phyloP scores from a whole-genome alignment of 108 stramenopile genomes.

The Skeletonema menzelii region DNA sequence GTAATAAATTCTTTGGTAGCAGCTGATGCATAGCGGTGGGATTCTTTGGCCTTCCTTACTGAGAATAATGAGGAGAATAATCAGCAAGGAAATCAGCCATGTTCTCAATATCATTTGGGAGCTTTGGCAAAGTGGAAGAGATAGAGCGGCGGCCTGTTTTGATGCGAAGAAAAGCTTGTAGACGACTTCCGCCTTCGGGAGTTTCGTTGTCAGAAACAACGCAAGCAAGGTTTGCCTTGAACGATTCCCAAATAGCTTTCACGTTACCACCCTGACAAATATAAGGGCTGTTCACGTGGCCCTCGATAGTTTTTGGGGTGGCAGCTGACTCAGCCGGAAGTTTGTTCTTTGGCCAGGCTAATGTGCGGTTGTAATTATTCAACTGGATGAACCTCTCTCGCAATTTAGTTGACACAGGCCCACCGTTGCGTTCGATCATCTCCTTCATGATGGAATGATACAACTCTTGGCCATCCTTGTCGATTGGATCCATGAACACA shows the following conservation, averaged over 20 bases:
- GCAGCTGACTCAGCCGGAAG: not conserved
- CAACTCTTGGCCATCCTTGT: not conserved
- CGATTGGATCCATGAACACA: not conserved
- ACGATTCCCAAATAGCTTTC: not conserved
- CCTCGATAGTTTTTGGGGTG: not conserved
- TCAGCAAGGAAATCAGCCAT: not conserved
- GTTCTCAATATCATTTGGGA: not conserved
- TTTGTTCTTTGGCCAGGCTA: not conserved
- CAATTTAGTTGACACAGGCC: not conserved
- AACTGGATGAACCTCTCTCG: not conserved
- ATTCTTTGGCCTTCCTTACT: not conserved
- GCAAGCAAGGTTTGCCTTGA: not conserved
- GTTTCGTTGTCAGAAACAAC: not conserved
- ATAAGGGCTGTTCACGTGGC: not conserved
- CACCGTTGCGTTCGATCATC: not conserved
- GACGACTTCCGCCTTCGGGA: not conserved
- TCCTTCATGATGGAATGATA: not conserved
- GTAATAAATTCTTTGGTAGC: no score
- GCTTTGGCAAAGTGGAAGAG: not conserved
- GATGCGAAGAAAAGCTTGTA: not conserved
- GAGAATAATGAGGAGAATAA: not conserved
- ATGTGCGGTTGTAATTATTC: not conserved
- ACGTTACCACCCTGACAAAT: not conserved
- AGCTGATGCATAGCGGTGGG: no score
- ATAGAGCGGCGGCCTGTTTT: not conserved